Evolutionary conservation across 2,329 filamentous ascomycete genomes (phyloP), one percentile per base, ranked within the genome.

Genomic region (Talaromyces marneffei): DNA sequence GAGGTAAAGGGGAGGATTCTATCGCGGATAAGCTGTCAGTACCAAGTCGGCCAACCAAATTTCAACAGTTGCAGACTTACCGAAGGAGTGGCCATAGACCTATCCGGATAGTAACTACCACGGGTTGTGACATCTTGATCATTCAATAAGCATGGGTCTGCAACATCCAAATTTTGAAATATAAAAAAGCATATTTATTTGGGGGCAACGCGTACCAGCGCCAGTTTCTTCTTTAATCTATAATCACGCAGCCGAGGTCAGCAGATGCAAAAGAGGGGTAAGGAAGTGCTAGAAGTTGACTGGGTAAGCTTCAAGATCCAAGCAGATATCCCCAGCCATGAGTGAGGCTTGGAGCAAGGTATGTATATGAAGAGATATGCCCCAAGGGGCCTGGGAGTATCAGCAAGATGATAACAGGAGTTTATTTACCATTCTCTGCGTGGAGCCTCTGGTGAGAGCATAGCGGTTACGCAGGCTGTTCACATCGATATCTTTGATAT

Each of bases 191-290:
- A 77, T 74, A 69, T 66, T 68, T 68, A 68, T 40, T 55, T 40
- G 33, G 52, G 70, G 70, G 64, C 20, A 70, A 75, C 82, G 86
- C 92, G 87, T 99, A 99, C 94, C 94, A 84, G 94, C 93, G 85
- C 94, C 94, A 87, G 93, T 97, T 73, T 97, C 91, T 82, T 97
- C 93, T 88, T 96, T 96, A 73, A 99, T 99, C 94, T 99, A 92
- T 39, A 72, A 90, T 86, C 87, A 94, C 85, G 87, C 83, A 88
- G 79, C 79, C 80, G 83, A 87, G 86, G 92, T 97, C 87, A 97
- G 92, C 91, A 94, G 86, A 87, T 91, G 90, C 85, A 87, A 90
- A 86, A 86, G 86, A 87, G 85, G 83, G 81, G 76, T 76, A 68
- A 69, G 68, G 64, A 71, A 64, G 75, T 78, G 85, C 87, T 89